Percentiles rank a stretch among this genome's conserved stretches.
Evolutionary conservation across 2,329 filamentous ascomycete genomes (phyloP).

Genomic region (Acrocalymma vagum): DNA sequence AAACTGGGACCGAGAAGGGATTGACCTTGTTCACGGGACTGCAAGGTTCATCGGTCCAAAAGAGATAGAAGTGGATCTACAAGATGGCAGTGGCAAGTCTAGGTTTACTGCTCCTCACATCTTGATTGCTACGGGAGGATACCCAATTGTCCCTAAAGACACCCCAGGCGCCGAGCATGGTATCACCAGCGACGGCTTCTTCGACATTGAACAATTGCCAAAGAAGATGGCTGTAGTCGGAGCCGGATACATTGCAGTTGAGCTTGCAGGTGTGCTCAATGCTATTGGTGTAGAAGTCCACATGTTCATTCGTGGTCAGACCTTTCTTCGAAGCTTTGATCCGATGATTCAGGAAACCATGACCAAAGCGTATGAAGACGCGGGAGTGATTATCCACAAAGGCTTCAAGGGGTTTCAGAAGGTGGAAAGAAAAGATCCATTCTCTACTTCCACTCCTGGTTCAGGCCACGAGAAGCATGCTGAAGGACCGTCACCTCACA

Average conservation of each 20-base stretch:
- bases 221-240: slow-evolving; percentile 83
- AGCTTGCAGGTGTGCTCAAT: slow-evolving; percentile 78
- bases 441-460: slow-evolving; percentile 56
- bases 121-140: slow-evolving; percentile 76
- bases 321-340: slow-evolving; percentile 78
- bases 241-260: slow-evolving; percentile 83
- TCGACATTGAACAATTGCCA: slow-evolving; percentile 77
- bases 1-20: slow-evolving; percentile 80
- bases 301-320: slow-evolving; percentile 80
- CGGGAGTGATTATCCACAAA: slow-evolving; percentile 78
- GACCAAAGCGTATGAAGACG: slow-evolving; percentile 76
- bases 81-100: slow-evolving; percentile 72
- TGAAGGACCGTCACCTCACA: slow-evolving; percentile 16
- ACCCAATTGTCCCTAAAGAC: slow-evolving; percentile 69
- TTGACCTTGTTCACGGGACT: slow-evolving; percentile 79
- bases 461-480: neutral
- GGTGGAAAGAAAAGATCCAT: slow-evolving; percentile 53
- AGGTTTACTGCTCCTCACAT: slow-evolving; percentile 81
- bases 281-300: slow-evolving; percentile 82
- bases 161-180: slow-evolving; percentile 73
- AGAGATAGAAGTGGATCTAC: slow-evolving; percentile 73
- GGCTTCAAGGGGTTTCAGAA: slow-evolving; percentile 70
- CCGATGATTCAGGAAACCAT: slow-evolving; percentile 82
- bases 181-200: slow-evolving; percentile 82
- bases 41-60: slow-evolving; percentile 72